These are phyloP conservation scores for Fusarium mexicanum DNA, from an alignment of 2,329 filamentous ascomycete species.

Conservation along the genomic window DNA sequence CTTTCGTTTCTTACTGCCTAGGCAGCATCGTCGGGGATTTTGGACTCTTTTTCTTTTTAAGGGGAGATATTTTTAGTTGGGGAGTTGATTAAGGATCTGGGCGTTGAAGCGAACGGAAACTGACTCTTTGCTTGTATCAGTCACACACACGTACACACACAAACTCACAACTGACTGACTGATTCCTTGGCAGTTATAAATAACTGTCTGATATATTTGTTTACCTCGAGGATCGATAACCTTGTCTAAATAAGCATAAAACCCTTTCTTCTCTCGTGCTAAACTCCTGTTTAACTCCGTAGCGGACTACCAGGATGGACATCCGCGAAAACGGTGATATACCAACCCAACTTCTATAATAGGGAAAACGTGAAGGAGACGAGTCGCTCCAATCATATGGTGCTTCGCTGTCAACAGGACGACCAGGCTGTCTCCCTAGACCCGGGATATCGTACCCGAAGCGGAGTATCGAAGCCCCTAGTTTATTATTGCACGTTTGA, in stretches of 20 bases:
- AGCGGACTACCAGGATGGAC: neutral
- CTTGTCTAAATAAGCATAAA: slow-evolving; percentile 31
- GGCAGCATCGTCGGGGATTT: slow-evolving; percentile 9
- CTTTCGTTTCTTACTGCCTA: slow-evolving; percentile 2
- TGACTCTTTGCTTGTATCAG: slow-evolving; percentile 2
- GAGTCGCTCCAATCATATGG: slow-evolving; percentile 13
- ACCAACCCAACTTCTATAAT: neutral
- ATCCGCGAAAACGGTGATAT: slow-evolving; percentile 15
- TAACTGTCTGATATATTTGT: slow-evolving; percentile 1
- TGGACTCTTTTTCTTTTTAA: neutral
- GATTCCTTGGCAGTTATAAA: neutral
- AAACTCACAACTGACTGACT: slow-evolving; percentile 3
- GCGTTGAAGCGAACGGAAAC: slow-evolving; percentile 20
- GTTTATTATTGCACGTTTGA: slow-evolving; percentile 23
- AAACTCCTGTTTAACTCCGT: neutral
- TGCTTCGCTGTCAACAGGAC: neutral
- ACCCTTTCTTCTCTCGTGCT: neutral
- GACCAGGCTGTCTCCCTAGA: neutral
- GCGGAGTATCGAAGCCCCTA: slow-evolving; percentile 10
- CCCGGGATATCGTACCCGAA: slow-evolving; percentile 9
- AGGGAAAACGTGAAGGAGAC: slow-evolving; percentile 1
- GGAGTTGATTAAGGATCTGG: slow-evolving; percentile 24
- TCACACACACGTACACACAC: neutral
- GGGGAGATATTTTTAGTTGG: slow-evolving; percentile 10
- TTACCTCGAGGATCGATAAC: slow-evolving; percentile 4